These are phyloP conservation scores for Amphicarpaea edgeworthii DNA, from an alignment of 306 rosid genomes.

Conservation along the genomic window DNA sequence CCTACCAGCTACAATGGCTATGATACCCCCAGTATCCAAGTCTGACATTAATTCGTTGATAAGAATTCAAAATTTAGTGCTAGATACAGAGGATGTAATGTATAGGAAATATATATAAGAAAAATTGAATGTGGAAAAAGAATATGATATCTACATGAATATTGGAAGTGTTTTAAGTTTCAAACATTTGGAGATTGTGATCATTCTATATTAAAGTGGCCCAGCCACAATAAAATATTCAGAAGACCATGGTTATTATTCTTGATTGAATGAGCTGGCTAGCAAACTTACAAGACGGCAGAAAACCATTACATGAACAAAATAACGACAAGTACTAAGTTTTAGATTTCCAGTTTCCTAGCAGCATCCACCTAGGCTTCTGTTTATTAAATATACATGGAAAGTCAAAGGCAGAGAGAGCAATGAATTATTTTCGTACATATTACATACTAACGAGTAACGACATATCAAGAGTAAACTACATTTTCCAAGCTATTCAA, in stretches of 20 bases:
- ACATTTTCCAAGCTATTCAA: no score
- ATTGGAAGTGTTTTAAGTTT: not conserved
- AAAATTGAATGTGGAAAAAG: not conserved
- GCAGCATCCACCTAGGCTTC: not conserved
- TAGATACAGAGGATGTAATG: not conserved
- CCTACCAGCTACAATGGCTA: not conserved
- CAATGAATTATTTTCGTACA: not conserved
- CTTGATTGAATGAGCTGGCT: not conserved
- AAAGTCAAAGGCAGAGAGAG: not conserved
- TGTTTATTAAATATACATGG: not conserved
- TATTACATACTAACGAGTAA: not conserved
- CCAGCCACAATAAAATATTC: not conserved
- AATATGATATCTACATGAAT: not conserved
- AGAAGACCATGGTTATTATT: not conserved
- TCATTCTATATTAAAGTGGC: not conserved
- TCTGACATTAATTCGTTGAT: not conserved
- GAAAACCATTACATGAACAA: not conserved
- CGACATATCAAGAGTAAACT: not conserved
- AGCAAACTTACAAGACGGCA: not conserved
- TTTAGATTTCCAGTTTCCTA: not conserved
- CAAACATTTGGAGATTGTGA: not conserved
- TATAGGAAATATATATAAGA: no score
- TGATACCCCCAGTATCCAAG: not conserved
- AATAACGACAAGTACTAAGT: slow-evolving; percentile 4
- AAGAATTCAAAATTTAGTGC: not conserved